Conservation (phyloP, 169 alveolate genomes). For the Cryptosporidium canis region DNA sequence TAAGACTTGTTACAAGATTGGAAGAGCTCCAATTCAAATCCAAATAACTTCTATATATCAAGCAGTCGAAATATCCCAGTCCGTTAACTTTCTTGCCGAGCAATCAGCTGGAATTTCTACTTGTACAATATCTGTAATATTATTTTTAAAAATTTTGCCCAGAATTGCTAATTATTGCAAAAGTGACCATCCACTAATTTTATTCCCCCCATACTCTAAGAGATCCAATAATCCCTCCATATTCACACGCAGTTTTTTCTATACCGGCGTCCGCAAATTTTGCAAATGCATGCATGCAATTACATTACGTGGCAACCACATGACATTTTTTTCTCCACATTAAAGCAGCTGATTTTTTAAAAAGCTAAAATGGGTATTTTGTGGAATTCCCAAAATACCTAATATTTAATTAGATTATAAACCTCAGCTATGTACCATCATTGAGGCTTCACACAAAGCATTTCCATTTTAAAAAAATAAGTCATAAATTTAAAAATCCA, state of each 20-base stretch:
- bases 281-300: conserved; percentile 62
- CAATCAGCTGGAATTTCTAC: too few relatives aligned
- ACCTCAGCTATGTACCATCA: background rate
- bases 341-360: background rate
- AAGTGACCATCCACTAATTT: conserved; percentile 3
- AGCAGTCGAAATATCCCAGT: background rate
- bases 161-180: background rate
- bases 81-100: background rate
- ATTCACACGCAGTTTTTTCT: conserved; percentile 29
- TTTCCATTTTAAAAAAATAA: background rate
- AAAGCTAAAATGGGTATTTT: too few relatives aligned
- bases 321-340: background rate
- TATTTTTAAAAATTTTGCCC: background rate
- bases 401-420: background rate
- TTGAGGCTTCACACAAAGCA: background rate
- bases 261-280: conserved; percentile 49
- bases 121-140: too few relatives aligned
- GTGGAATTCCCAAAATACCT: background rate
- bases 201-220: background rate
- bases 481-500: background rate
- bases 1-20: background rate
- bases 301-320: conserved; percentile 33
- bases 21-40: background rate
- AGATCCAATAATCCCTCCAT: conserved; percentile 41
- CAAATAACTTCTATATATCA: background rate